phyloP scores from a whole-genome alignment of 2,329 filamentous ascomycete species.

The Metarhizium anisopliae region DNA sequence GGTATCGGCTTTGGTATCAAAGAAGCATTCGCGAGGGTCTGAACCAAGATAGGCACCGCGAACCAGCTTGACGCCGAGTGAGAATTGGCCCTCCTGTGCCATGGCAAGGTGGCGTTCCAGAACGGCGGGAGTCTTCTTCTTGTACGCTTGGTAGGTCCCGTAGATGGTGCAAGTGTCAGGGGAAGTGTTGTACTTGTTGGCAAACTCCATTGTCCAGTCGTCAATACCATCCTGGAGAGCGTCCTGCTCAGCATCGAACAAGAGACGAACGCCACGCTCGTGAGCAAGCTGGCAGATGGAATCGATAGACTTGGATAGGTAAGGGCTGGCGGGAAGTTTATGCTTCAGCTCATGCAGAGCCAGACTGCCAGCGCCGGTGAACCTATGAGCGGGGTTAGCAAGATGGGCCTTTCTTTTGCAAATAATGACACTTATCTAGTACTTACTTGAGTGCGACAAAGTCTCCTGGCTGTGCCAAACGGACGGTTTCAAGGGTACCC shows the following conservation, averaged over 20 bases:
- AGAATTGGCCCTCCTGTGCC: slow-evolving; percentile 52
- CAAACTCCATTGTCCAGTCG: slow-evolving; percentile 68
- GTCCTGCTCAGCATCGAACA: slow-evolving; percentile 83
- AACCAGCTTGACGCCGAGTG: slow-evolving; percentile 66
- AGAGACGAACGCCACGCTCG: slow-evolving; percentile 58
- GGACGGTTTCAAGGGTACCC: slow-evolving; percentile 66
- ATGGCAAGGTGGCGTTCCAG: slow-evolving; percentile 50
- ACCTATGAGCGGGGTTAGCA: slow-evolving; percentile 30
- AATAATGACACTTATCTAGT: neutral
- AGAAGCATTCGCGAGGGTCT: slow-evolving; percentile 61
- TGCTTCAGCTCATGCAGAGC: slow-evolving; percentile 59
- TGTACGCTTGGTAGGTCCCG: slow-evolving; percentile 71
- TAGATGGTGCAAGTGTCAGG: slow-evolving; percentile 64
- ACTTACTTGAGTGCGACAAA: slow-evolving; percentile 56
- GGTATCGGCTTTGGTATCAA: slow-evolving; percentile 63
- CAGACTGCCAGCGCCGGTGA: slow-evolving; percentile 72
- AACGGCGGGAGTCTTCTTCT: slow-evolving; percentile 51
- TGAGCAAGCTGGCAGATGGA: slow-evolving; percentile 66
- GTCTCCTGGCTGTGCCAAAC: slow-evolving; percentile 52
- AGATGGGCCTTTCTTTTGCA: neutral
- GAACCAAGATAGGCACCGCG: slow-evolving; percentile 65
- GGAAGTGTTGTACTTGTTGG: slow-evolving; percentile 63
- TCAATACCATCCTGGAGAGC: slow-evolving; percentile 72
- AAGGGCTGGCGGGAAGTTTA: slow-evolving; percentile 51
- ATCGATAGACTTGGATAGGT: slow-evolving; percentile 61